phyloP scores from a whole-genome alignment of 352 stramenopile species.

The Globisporangium mamillatum region DNA sequence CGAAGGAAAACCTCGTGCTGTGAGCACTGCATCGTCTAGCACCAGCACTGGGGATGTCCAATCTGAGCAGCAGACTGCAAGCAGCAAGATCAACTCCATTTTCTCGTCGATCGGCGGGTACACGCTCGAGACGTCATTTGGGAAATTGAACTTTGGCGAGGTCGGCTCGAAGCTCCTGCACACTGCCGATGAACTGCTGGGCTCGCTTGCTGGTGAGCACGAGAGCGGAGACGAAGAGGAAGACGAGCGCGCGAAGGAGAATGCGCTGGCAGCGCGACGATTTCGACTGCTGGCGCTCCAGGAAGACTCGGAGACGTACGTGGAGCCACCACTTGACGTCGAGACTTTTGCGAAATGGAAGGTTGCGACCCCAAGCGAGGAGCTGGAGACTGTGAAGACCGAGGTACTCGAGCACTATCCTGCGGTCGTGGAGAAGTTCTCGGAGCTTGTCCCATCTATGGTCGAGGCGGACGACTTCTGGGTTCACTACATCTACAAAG shows the following conservation, averaged over 20 bases:
- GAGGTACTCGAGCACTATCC: conserved; percentile 68
- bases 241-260: background rate
- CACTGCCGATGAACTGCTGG: conserved; percentile 62
- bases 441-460: conserved; percentile 52
- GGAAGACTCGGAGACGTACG: conserved; percentile 63
- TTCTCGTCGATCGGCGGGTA: conserved; percentile 51
- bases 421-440: conserved; percentile 49
- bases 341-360: conserved; percentile 74
- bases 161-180: conserved; percentile 71
- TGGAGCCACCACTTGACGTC: conserved; percentile 46
- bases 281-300: conserved; percentile 63
- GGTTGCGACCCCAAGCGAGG: conserved; percentile 23
- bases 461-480: conserved; percentile 58
- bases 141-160: conserved; percentile 42
- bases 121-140: conserved; percentile 17
- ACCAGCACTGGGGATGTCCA: background rate
- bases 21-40: conserved; percentile 1
- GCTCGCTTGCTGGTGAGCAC: conserved; percentile 37
- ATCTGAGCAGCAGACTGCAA: background rate
- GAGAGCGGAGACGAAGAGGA: conserved; percentile 23
- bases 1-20: background rate
- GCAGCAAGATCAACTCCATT: conserved; percentile 34
- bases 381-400: conserved; percentile 41
- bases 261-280: conserved; percentile 38
- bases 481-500: conserved; percentile 76